Evolutionary conservation across 164 flowering plant species (phyloP).

Genomic region (Akebia trifoliata): DNA sequence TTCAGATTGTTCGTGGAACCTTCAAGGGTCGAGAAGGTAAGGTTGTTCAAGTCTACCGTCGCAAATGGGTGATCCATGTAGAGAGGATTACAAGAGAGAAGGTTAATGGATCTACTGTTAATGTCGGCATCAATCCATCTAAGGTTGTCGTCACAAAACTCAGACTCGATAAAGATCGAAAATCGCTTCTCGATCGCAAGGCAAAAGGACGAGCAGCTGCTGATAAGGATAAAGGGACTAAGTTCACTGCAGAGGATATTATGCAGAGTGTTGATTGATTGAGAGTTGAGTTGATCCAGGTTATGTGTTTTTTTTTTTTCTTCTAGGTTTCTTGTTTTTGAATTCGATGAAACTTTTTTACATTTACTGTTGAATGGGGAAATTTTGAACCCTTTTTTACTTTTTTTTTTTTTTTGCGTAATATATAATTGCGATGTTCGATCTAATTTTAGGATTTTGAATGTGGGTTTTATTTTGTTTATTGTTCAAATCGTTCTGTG

Average conservation of each 20-base stretch:
- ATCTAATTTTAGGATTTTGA: too few relatives aligned
- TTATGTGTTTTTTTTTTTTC: too few relatives aligned
- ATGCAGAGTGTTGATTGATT: conserved; percentile 10
- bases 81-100: conserved; percentile 10
- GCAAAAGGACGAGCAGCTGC: conserved; percentile 6
- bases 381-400: too few relatives aligned
- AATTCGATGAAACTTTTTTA: too few relatives aligned
- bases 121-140: conserved; percentile 5
- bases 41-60: conserved; percentile 6
- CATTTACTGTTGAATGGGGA: too few relatives aligned
- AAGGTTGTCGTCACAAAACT: too few relatives aligned
- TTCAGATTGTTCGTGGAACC: conserved; percentile 6
- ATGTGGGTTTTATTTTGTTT: too few relatives aligned
- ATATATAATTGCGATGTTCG: too few relatives aligned
- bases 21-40: conserved; percentile 8
- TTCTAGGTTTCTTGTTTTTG: too few relatives aligned
- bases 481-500: too few relatives aligned
- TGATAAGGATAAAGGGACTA: conserved; percentile 6
- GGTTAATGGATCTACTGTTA: conserved; percentile 9
- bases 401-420: too few relatives aligned
- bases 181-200: conserved; percentile 7
- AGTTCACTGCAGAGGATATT: conserved; percentile 6
- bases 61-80: conserved; percentile 7
- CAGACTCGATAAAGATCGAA: conserved; percentile 6
- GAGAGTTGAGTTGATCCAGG: too few relatives aligned